phyloP scores from a whole-genome alignment of 148 eudicot species.

The Chenopodium formosanum region DNA sequence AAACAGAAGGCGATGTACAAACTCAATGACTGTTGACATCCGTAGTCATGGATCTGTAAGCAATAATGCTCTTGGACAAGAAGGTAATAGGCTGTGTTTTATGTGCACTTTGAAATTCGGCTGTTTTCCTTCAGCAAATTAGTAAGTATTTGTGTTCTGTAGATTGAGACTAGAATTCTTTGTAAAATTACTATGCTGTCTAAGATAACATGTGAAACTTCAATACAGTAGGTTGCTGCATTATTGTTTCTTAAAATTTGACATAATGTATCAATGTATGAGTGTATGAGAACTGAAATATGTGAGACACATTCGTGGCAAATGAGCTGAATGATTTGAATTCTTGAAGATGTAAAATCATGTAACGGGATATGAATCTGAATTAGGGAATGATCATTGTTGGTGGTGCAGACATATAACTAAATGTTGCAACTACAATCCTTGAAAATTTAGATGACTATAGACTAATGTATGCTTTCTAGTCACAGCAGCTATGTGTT shows the following conservation, averaged over 20 bases:
- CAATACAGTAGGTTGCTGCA: neutral
- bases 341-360: neutral
- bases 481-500: neutral
- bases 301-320: too few relatives aligned
- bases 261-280: too few relatives aligned
- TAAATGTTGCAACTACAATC: neutral
- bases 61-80: constrained; percentile 48
- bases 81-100: constrained; percentile 33
- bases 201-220: neutral
- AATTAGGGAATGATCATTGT: neutral
- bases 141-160: neutral
- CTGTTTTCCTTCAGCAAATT: neutral
- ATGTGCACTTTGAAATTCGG: neutral
- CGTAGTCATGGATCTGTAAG: constrained; percentile 38
- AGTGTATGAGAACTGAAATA: neutral
- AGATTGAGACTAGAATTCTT: neutral
- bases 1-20: too few relatives aligned
- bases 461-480: neutral
- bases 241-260: too few relatives aligned
- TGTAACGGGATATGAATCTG: neutral
- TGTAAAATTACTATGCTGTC: neutral
- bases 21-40: too few relatives aligned
- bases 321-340: too few relatives aligned
- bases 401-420: neutral
- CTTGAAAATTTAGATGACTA: neutral